Base-by-base conservation (phyloP, 495 filamentous ascomycete species). In the Podospora comata region DNA sequence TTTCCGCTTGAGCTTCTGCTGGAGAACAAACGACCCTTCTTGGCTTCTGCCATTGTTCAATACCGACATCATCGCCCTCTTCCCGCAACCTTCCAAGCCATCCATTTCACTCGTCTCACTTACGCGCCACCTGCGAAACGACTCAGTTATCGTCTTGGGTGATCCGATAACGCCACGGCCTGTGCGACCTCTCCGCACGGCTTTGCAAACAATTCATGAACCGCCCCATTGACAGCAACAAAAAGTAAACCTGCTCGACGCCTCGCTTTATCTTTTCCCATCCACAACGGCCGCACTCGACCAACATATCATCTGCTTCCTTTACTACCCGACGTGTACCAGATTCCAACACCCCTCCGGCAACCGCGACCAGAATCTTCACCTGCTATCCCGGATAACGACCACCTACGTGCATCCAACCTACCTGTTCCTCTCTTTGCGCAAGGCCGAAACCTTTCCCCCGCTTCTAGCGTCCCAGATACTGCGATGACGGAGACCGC, bases 401-500 rank as follows among this genome's bases (percentile, higher is more conserved):
- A 28, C 28, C 30, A 28, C 28, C 59, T 61, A 4, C 59, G 16
- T 18, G 9, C 20, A 27, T 27, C 26, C 56, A 58, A 20, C 30
- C 30, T 32, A 5, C 30, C 30, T 32, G 7, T 1, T 4, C 56
- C 6, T 7, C 23, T 26, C 26, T 5, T 26, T 16, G 23, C 30
- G 30, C 26, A 48, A 63, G 16, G 32, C 9, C 61, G 34, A 39
- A 4, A n/a, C n/a, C 7, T 5, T 32, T 32, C 5, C 61, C 61
- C 30, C 61, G 4, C 27, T 32, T 44, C 32, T 63, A 63, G 61
- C 61, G 32, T 55, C 48, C 62, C 59, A 65, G 58, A 11, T 65
- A 28, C 60, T 60, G 89, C 89, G 73, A 90, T 89, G 75, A 83
- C 86, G 71, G 90, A 89, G 76, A 81, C 87, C 66, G 83, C 89